Evolutionary conservation across 768 basidiomycete species (phyloP).

Genomic region (Hericium erinaceus): DNA sequence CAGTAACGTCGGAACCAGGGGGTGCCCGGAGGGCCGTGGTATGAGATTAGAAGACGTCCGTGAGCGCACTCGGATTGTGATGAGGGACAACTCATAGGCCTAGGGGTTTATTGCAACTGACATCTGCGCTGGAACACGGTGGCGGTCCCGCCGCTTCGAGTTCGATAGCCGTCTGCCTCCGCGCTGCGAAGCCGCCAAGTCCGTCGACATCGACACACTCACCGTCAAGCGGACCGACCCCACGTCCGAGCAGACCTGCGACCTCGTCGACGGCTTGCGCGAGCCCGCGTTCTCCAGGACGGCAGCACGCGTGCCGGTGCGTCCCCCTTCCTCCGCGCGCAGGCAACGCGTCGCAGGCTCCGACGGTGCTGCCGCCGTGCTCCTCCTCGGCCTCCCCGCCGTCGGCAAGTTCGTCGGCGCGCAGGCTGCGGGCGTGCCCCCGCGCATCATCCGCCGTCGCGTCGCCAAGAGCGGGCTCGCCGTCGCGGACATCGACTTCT

Average conservation of each 20-base stretch:
- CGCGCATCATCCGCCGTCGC: slow-evolving; percentile 56
- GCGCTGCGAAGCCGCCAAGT: too few species aligned
- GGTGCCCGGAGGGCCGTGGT: too few species aligned
- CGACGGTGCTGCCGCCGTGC: slow-evolving; percentile 86
- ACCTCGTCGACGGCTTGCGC: slow-evolving; percentile 75
- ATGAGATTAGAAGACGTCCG: too few species aligned
- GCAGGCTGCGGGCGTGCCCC: slow-evolving; percentile 66
- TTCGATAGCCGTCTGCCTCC: too few species aligned
- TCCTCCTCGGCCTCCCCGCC: slow-evolving; percentile 81
- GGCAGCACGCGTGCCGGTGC: slow-evolving; percentile 67
- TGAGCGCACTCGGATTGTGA: too few species aligned
- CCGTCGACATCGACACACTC: slow-evolving; percentile 69
- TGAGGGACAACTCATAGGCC: too few species aligned
- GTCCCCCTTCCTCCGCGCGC: slow-evolving; percentile 2
- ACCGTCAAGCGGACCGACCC: slow-evolving; percentile 61
- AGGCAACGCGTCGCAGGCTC: slow-evolving; percentile 83
- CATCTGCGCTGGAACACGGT: too few species aligned
- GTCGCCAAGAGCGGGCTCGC: slow-evolving; percentile 15
- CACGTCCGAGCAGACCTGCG: slow-evolving; percentile 58
- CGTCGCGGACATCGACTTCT: slow-evolving; percentile 56
- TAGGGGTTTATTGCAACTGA: too few species aligned
- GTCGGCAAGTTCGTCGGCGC: slow-evolving; percentile 77
- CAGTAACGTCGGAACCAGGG: too few species aligned
- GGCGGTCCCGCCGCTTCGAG: too few species aligned
- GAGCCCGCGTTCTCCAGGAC: slow-evolving; percentile 72